Percentiles rank a stretch among this genome's conserved stretches.
Conservation (phyloP, 768 basidiomycete genomes). For the Mycena latifolia region DNA sequence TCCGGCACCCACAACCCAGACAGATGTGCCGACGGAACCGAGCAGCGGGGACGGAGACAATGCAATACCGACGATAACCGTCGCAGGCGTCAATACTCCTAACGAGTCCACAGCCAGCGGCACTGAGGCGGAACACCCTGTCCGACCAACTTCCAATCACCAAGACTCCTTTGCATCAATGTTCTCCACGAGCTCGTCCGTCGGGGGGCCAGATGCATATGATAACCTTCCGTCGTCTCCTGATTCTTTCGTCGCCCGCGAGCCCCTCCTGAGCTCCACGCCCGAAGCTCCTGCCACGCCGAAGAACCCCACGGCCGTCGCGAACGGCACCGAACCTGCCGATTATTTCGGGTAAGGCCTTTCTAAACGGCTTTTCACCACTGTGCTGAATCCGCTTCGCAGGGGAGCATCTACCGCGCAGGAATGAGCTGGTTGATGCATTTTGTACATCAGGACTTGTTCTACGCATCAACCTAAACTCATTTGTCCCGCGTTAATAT, state of each 20-base stretch:
- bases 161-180: conserved; percentile 32
- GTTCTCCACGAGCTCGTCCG: conserved; percentile 36
- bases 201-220: conserved; percentile 44
- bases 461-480: conserved; percentile 23
- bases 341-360: conserved; percentile 32
- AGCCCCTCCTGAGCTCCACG: conserved; percentile 48
- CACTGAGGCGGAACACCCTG: conserved; percentile 16
- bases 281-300: conserved; percentile 37
- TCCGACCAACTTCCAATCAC: conserved; percentile 32
- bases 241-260: conserved; percentile 54
- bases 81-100: conserved; percentile 25
- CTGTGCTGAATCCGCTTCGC: neutral
- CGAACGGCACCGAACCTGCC: conserved; percentile 29
- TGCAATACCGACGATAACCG: conserved; percentile 42
- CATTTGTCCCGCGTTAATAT: conserved; percentile 34
- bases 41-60: conserved; percentile 9
- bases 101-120: conserved; percentile 10
- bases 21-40: conserved; percentile 2
- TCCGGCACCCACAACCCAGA: conserved; percentile 7
- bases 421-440: conserved; percentile 30
- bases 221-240: conserved; percentile 60
- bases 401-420: conserved; percentile 28
- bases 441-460: conserved; percentile 32
- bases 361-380: conserved; percentile 1
- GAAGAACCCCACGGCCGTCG: conserved; percentile 31